Conservation (phyloP, 2,329 filamentous ascomycete species). For the Magnaporthiopsis rhizophila region DNA sequence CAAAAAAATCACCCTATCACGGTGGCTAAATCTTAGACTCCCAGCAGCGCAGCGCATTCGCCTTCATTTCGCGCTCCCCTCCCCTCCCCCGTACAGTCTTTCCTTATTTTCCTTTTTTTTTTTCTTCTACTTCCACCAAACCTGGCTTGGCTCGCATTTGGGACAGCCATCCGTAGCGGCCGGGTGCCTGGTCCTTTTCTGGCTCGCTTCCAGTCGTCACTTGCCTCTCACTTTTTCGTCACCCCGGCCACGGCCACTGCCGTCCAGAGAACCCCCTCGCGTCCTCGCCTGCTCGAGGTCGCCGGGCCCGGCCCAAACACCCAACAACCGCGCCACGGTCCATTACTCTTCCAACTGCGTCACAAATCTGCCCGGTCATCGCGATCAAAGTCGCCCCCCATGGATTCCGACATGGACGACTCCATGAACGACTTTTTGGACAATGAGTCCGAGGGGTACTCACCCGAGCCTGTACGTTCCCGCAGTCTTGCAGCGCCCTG, state of each 20-base stretch:
- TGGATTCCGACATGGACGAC: slow-evolving; percentile 55
- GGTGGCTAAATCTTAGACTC: background rate
- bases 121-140: background rate
- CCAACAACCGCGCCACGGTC: background rate
- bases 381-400: slow-evolving; percentile 17
- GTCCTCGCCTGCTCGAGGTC: background rate
- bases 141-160: background rate
- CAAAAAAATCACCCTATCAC: background rate
- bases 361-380: background rate
- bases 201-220: background rate
- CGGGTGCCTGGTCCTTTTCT: background rate
- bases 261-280: background rate
- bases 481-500: background rate
- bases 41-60: background rate
- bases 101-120: background rate
- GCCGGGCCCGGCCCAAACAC: background rate
- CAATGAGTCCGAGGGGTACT: slow-evolving; percentile 51
- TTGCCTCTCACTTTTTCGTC: background rate
- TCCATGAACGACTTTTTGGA: slow-evolving; percentile 43
- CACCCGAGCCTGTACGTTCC: slow-evolving; percentile 44
- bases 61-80: background rate
- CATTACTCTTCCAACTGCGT: background rate
- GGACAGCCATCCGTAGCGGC: background rate
- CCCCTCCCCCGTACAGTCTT: background rate
- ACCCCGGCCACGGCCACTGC: background rate